Base-by-base conservation (phyloP, 192 early-diverging fungal species). In the Coemansia sp. region DNA sequence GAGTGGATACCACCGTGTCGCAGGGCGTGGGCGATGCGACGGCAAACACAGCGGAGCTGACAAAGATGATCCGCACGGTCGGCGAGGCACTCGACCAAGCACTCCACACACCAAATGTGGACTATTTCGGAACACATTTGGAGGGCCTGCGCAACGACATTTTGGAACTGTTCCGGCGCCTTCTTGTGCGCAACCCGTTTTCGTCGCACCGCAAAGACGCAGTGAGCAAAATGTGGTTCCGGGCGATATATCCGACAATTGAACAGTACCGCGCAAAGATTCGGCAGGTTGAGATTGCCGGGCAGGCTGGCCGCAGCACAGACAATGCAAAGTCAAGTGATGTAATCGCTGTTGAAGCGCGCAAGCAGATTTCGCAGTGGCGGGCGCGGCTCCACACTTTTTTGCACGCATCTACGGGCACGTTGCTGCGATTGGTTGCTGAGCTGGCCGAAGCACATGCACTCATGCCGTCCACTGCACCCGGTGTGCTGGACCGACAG, bases 191-290 rank as follows among this genome's bases (percentile, higher is more conserved):
- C 56, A 78, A 69, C 47, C 76, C 76, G 40, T 72, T 63, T 51
- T 65, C 76, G 51, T 68, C 76, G 18, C 63, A 66, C 38, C 76
- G 76, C 66, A 78, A 69, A 63, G 76, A 72, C 63, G 67, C 71
- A 2, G 63, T 56, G 52, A 61, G 67, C 60, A 78, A 78, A 61
- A 68, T 78, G 70, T 78, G 76, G 76, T 66, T 73, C 46, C 62
- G 66, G 44, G 28, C 54, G 23, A 68, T 78, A 49, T 73, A 78
- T 37, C 76, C 68, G 17, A 48, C 61, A 15, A 78, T 78, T 38
- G 70, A 69, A 56, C 69, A 78, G 66, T 78, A 78, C 50, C 76
- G 76, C 40, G 67, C 63, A 20, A 63, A 66, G 51, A 68, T 78
- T 44, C 71, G 68, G 46, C 68, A 56, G 60, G 50, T 68, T 7